Conservation (phyloP, 345 rosid species). For the Heritiera fomes region DNA sequence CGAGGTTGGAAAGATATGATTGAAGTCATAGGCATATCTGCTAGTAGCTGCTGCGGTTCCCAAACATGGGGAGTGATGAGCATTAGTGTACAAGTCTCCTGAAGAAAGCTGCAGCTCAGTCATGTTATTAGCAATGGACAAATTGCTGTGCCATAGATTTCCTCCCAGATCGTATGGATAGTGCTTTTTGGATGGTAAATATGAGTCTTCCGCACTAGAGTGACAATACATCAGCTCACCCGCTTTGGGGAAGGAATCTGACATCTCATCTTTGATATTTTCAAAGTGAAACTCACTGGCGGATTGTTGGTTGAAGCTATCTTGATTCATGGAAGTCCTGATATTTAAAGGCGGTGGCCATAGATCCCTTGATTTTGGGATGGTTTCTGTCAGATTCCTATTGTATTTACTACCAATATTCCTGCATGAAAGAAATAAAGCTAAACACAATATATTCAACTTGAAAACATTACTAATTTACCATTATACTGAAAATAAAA, state of each 20-base stretch:
- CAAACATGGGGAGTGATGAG: neutral
- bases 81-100: constrained; percentile 10
- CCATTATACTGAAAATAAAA: neutral
- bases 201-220: neutral
- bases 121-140: constrained; percentile 22
- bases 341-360: constrained; percentile 15
- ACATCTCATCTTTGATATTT: constrained; percentile 33
- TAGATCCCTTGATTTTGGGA: constrained; percentile 26
- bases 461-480: neutral
- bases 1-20: constrained; percentile 25
- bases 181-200: constrained; percentile 14
- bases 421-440: constrained; percentile 21
- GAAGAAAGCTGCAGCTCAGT: constrained; percentile 23
- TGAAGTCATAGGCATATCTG: constrained; percentile 16
- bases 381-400: neutral
- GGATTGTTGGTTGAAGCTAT: constrained; percentile 21
- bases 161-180: neutral
- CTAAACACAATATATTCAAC: constrained; percentile 8
- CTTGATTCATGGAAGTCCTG: constrained; percentile 20
- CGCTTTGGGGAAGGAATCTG: constrained; percentile 29
- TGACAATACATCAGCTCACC: constrained; percentile 22
- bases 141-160: constrained; percentile 21
- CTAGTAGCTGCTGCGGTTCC: constrained; percentile 15
- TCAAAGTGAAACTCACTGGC: constrained; percentile 26
- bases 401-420: constrained; percentile 13